Evolutionary conservation across 148 eudicot genomes (phyloP).

Genomic region (Diospyros kaki): DNA sequence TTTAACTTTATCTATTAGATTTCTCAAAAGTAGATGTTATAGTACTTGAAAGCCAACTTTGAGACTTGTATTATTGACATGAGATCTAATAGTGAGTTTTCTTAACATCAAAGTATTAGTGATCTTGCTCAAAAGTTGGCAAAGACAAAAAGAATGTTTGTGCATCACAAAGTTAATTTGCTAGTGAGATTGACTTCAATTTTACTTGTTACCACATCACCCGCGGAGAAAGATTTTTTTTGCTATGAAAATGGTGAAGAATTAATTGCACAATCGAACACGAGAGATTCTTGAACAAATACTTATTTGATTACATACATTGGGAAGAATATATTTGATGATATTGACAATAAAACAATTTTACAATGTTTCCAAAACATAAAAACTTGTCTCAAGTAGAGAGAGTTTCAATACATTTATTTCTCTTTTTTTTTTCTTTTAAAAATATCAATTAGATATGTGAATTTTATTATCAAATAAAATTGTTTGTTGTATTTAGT

Average conservation of each 20-base stretch:
- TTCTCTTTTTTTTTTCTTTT: too few relatives aligned
- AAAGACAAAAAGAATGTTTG: not conserved
- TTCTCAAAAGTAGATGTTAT: not conserved
- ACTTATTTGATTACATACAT: too few relatives aligned
- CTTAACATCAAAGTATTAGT: not conserved
- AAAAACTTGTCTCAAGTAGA: too few relatives aligned
- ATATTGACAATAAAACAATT: too few relatives aligned
- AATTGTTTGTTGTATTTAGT: too few relatives aligned
- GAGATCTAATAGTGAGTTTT: not conserved
- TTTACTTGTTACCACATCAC: not conserved
- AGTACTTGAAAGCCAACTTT: not conserved
- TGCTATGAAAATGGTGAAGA: not conserved
- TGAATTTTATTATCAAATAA: too few relatives aligned
- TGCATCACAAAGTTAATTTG: not conserved
- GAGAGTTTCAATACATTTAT: too few relatives aligned
- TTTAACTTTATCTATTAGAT: not conserved
- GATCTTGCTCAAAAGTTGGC: not conserved
- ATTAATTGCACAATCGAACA: too few relatives aligned
- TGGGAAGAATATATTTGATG: too few relatives aligned
- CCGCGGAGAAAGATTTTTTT: not conserved
- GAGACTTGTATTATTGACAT: not conserved
- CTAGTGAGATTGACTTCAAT: not conserved
- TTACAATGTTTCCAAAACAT: too few relatives aligned
- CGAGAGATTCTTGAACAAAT: too few relatives aligned
- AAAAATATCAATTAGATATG: too few relatives aligned